Conservation (phyloP, 75 land plant species). For the Sequoia sempervirens region DNA sequence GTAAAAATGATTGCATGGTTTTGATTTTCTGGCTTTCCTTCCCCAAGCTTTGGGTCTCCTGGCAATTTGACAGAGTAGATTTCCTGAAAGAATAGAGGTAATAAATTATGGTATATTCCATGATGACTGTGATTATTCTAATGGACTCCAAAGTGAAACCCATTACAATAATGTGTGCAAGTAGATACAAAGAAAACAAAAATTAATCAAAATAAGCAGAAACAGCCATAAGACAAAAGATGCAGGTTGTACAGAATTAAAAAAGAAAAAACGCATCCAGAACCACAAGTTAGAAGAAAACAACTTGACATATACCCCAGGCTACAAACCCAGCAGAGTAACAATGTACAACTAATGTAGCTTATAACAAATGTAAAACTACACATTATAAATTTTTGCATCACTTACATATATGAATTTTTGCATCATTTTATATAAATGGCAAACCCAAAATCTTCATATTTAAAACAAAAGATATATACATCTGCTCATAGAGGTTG, state of each 20-base stretch:
- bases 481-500: too few relatives aligned
- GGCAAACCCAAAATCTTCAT: neutral
- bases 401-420: too few relatives aligned
- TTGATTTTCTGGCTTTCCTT: constrained; percentile 93
- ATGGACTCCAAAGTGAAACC: neutral
- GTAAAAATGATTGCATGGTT: constrained; percentile 91
- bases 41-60: constrained; percentile 75
- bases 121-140: neutral
- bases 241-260: neutral
- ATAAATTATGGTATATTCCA: neutral
- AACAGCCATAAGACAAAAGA: neutral
- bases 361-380: neutral
- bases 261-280: neutral
- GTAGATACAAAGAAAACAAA: neutral
- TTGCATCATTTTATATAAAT: neutral
- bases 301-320: neutral
- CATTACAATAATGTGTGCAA: neutral
- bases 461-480: too few relatives aligned
- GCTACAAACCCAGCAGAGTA: neutral
- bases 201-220: neutral
- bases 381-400: neutral
- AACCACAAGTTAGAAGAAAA: neutral
- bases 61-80: constrained; percentile 85
- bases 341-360: neutral
- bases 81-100: constrained; percentile 38